These are phyloP conservation scores for Neonectria sp. DNA, from an alignment of 2,329 filamentous ascomycete species.

Conservation along the genomic window DNA sequence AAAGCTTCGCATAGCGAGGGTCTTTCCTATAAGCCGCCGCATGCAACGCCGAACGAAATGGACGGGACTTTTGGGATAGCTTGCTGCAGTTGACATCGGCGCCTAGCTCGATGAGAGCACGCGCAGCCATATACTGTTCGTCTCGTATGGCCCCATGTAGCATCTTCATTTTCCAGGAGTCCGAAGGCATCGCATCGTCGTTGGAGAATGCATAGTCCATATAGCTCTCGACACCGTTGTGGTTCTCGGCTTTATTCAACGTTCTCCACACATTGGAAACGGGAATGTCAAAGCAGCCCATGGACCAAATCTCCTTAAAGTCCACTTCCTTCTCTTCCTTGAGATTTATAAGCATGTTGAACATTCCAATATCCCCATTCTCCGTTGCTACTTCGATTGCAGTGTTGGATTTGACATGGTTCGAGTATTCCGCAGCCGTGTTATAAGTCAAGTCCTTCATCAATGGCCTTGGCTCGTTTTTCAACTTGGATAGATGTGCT, in stretches of 20 bases:
- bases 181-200: neutral
- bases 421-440: neutral
- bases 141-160: constrained; percentile 7
- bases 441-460: neutral
- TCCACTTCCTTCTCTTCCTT: neutral
- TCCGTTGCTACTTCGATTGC: constrained; percentile 4
- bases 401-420: neutral
- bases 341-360: neutral
- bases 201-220: neutral
- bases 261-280: constrained; percentile 17
- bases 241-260: neutral
- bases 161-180: neutral
- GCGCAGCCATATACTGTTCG: neutral
- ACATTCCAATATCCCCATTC: neutral
- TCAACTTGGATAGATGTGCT: neutral
- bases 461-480: neutral
- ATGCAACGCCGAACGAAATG: neutral
- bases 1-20: neutral
- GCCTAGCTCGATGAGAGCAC: constrained; percentile 4
- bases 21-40: constrained; percentile 2
- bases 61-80: neutral
- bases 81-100: constrained; percentile 2
- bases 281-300: neutral
- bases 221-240: neutral
- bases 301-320: neutral